Evolutionary conservation across 2,329 filamentous ascomycete species (phyloP), one percentile per base, ranked within the genome.

Genomic region (Aspergillus fischeri): DNA sequence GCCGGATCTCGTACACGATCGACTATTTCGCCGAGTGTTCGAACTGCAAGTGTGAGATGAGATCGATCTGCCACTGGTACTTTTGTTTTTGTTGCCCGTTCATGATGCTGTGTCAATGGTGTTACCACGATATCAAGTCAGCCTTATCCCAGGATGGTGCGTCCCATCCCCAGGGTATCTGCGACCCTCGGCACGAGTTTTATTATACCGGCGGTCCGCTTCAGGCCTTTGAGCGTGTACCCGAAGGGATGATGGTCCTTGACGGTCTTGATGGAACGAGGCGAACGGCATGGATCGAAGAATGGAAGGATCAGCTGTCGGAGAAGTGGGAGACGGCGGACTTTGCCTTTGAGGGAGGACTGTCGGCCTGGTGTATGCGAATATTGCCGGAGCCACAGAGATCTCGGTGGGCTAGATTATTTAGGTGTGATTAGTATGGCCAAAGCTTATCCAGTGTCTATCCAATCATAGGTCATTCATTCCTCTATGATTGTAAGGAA

Each of bases 241-340:
- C 41, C 3, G 21, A 44, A 20, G 17, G 21, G n/a, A 20, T 20
- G 41, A 24, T 11, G 21, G n/a, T 21, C n/a, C 21, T 44, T 20
- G 41, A 9, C 10, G 4, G 8, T 20, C 32, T 32, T 14, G 41
- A 45, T 41, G 57, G 57, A 2, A 21, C 54, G 28, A 20, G 3
- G 32, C 41, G 25, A 14, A 21, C 21, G 6, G 28, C 51, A 25
- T 60, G 54, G 54, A 45, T 60, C 2, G 52, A 57, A 20, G 57
- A 60, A 27, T 60, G 54, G 57, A 57, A 60, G 54, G 51, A 60
- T 32, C 47, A 28, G 17, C 57, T 60, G 7, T 38, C 25, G 10
- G 49, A 57, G 35, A 60, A 57, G 42, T 60, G 52, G 57, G 11
- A 45, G 21, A 53, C 48, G 7, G 38, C 20, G 10, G 54, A 50